Evolutionary conservation across 257 asterid species (phyloP).

Genomic region (Vinca minor): DNA sequence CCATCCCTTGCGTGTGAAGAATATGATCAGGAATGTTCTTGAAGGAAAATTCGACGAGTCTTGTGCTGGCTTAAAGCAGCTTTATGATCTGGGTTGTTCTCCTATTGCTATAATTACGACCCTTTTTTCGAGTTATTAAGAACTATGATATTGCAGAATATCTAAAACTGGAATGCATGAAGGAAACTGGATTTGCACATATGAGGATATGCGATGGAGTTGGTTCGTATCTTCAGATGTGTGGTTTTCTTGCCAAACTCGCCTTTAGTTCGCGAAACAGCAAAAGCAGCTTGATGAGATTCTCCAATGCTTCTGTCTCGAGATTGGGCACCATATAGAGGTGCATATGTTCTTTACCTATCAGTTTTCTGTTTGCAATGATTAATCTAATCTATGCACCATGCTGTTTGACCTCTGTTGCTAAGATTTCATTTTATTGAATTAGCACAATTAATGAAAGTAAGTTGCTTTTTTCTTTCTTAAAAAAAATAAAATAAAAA

Average conservation of each 20-base stretch:
- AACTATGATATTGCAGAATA: conserved; percentile 94
- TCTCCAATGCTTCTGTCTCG: no score
- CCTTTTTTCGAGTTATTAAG: conserved; percentile 79
- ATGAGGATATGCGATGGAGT: conserved; percentile 97
- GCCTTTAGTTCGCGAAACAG: conserved; percentile 65
- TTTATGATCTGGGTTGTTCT: conserved; percentile 86
- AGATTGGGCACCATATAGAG: background rate
- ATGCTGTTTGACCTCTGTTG: background rate
- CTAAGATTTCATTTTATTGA: background rate
- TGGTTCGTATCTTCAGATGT: conserved; percentile 89
- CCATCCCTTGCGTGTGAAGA: no score
- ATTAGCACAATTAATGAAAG: background rate
- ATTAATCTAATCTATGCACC: background rate
- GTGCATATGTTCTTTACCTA: background rate
- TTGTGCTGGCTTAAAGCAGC: conserved; percentile 81
- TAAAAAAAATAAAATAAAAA: no score
- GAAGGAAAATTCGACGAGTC: no score
- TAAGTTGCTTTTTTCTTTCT: no score
- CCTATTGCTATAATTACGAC: conserved; percentile 97
- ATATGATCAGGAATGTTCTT: no score
- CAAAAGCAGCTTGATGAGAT: conserved; percentile 48
- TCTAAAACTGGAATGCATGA: conserved; percentile 64
- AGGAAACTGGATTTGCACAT: conserved; percentile 98
- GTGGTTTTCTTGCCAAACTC: conserved; percentile 75
- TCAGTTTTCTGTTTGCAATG: background rate